Evolutionary conservation across 2,329 filamentous ascomycete species (phyloP), one percentile per base, ranked within the genome.

Genomic region (Penicillium sp.): DNA sequence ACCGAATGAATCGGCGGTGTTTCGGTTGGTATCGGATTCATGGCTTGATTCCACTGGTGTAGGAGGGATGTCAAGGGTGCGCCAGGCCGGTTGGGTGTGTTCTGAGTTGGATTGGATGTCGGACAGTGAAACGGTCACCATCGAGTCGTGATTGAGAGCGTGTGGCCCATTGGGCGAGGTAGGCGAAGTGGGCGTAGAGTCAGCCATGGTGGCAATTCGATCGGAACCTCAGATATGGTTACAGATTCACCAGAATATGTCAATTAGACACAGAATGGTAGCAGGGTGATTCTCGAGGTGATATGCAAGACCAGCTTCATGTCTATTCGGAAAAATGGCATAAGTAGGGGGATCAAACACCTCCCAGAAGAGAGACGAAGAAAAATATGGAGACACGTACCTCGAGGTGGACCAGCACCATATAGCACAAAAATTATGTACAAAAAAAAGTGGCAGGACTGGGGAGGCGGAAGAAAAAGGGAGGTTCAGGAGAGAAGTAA

Each of bases 101-200:
- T 74, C 73, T 19, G 62, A 78, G 74, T 66, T 86, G 67, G 65
- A 80, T 67, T 65, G 83, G 74, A 57, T 82, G 78, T 90, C 88
- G 21, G 89, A 91, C 49, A 91, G 79, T 54, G 88, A 83, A 45
- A 91, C 89, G 8, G 89, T 91, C 46, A 91, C 88, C 87, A 91
- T 88, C 21, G 89, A 91, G 74, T 91, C 88, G 50, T 78, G 71
- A 54, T 68, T 68, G 1, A 65, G 63, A 35, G 67, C 67, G 54
- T 68, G 65, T 13, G 65, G 58, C 31, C 59, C 56, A 33, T 55
- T 56, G 16, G 66, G 66, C 46, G 69, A 66, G 31, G 55, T 57
- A 49, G 60, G 54, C 44, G 68, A 64, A 29, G 56, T 57, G 49
- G 60, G 54, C 37, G 67, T 65, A 52, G 65, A 57, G 46, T 39